These are phyloP conservation scores for Francoa sonchifolia DNA, from an alignment of 441 rosid genomes.

Conservation along the genomic window DNA sequence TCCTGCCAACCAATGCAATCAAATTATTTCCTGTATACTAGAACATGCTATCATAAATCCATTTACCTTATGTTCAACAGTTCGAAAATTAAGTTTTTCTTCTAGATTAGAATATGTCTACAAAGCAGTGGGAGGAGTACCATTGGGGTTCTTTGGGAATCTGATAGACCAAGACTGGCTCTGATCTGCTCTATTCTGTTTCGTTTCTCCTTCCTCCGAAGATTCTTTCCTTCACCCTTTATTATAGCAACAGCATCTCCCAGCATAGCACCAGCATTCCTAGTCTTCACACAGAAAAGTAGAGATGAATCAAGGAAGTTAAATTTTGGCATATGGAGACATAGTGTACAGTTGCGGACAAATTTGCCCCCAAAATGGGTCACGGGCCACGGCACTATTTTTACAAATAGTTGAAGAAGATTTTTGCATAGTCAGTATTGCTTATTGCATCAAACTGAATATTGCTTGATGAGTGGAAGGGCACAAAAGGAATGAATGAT, in stretches of 20 bases:
- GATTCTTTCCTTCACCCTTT: conserved; percentile 69
- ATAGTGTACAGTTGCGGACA: too few species aligned
- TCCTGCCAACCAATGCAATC: neutral
- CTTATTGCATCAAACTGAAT: too few species aligned
- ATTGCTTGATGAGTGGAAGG: too few species aligned
- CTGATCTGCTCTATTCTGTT: conserved; percentile 91
- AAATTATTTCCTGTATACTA: neutral
- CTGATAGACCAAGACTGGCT: conserved; percentile 90
- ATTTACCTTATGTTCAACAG: too few species aligned
- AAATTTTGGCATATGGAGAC: neutral
- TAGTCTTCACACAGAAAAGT: conserved; percentile 23
- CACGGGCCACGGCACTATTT: too few species aligned
- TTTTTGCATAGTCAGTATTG: too few species aligned
- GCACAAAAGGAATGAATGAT: too few species aligned
- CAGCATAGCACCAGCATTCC: conserved; percentile 34
- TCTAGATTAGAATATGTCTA: neutral
- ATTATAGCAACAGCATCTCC: conserved; percentile 88
- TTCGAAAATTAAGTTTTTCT: too few species aligned
- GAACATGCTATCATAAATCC: too few species aligned
- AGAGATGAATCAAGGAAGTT: neutral
- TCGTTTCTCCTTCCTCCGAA: conserved; percentile 82
- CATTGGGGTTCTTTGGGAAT: conserved; percentile 89
- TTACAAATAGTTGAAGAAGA: too few species aligned
- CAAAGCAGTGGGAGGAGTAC: conserved; percentile 21
- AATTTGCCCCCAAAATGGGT: too few species aligned